phyloP scores from a whole-genome alignment of 2,329 filamentous ascomycete species.

The Pseudogymnoascus sp. region DNA sequence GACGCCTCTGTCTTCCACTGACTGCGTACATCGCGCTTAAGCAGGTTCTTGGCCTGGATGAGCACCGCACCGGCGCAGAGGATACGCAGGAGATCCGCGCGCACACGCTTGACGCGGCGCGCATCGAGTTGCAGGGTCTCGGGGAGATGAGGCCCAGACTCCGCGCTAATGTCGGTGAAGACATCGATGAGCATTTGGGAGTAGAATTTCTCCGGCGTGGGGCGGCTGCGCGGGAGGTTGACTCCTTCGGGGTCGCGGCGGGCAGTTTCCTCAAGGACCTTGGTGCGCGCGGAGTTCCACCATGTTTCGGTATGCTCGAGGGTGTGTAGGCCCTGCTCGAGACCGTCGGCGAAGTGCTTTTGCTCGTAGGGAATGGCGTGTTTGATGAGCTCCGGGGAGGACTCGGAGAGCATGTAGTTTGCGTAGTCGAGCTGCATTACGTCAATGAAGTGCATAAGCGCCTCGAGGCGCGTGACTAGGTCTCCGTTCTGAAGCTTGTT shows the following conservation, averaged over 20 bases:
- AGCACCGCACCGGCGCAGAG: constrained; percentile 67
- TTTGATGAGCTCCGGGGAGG: constrained; percentile 62
- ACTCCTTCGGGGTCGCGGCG: constrained; percentile 62
- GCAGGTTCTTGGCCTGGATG: constrained; percentile 72
- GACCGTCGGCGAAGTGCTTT: constrained; percentile 59
- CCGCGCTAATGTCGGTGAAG: constrained; percentile 57
- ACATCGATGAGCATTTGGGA: constrained; percentile 67
- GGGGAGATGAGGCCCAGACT: constrained; percentile 39
- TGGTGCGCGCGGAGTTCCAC: constrained; percentile 57
- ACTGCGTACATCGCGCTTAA: constrained; percentile 70
- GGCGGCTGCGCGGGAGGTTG: constrained; percentile 52
- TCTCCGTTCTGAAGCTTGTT: constrained; percentile 52
- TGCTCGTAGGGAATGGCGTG: constrained; percentile 66
- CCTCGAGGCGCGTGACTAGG: constrained; percentile 68
- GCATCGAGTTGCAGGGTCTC: constrained; percentile 67
- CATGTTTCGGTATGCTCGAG: constrained; percentile 54
- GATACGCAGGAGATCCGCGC: constrained; percentile 53
- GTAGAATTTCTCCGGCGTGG: constrained; percentile 63
- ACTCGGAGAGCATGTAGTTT: constrained; percentile 68
- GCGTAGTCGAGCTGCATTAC: constrained; percentile 73
- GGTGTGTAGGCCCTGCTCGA: constrained; percentile 47
- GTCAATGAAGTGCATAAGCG: constrained; percentile 67
- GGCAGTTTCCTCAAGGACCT: constrained; percentile 57
- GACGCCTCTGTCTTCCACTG: constrained; percentile 69
- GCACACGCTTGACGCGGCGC: constrained; percentile 51